phyloP scores from a whole-genome alignment of 345 rosid species.

The Ceriops tagal region DNA sequence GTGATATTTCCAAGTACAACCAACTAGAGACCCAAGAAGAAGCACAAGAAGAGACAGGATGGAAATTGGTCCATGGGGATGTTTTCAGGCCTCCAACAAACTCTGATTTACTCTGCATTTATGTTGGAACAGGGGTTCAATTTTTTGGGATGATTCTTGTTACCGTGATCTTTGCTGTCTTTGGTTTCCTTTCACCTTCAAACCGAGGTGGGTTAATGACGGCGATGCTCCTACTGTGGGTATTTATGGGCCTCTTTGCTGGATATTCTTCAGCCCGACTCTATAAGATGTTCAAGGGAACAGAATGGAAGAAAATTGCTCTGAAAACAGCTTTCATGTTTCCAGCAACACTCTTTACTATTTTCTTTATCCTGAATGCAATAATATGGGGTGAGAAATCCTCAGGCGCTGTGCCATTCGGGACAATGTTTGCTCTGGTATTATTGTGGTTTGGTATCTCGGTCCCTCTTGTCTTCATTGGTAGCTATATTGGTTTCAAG shows the following conservation, averaged over 20 bases:
- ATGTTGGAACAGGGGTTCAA: slow-evolving; percentile 90
- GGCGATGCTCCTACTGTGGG: slow-evolving; percentile 86
- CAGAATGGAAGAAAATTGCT: slow-evolving; percentile 81
- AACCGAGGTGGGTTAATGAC: slow-evolving; percentile 91
- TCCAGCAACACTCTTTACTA: slow-evolving; percentile 57
- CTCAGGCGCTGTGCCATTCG: slow-evolving; percentile 92
- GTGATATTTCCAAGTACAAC: slow-evolving; percentile 91
- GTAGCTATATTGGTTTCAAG: slow-evolving; percentile 67
- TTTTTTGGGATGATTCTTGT: slow-evolving; percentile 82
- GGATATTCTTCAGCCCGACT: slow-evolving; percentile 79
- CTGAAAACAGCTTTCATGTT: slow-evolving; percentile 72
- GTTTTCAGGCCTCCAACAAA: slow-evolving; percentile 79
- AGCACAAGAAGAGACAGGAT: slow-evolving; percentile 88
- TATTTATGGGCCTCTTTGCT: slow-evolving; percentile 86
- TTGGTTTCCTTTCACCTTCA: slow-evolving; percentile 90
- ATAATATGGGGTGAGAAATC: slow-evolving; percentile 92
- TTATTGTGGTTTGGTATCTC: slow-evolving; percentile 91
- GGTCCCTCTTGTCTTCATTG: slow-evolving; percentile 75
- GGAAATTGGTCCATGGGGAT: slow-evolving; percentile 95
- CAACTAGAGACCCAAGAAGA: slow-evolving; percentile 94
- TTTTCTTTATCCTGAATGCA: slow-evolving; percentile 77
- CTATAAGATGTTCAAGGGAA: slow-evolving; percentile 75
- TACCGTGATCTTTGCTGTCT: slow-evolving; percentile 84
- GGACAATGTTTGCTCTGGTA: slow-evolving; percentile 87
- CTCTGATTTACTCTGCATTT: slow-evolving; percentile 74